Percentiles rank a stretch among this genome's conserved stretches.
phyloP scores from a whole-genome alignment of 805 yeast species.

The Nakazawaea ernobii region DNA sequence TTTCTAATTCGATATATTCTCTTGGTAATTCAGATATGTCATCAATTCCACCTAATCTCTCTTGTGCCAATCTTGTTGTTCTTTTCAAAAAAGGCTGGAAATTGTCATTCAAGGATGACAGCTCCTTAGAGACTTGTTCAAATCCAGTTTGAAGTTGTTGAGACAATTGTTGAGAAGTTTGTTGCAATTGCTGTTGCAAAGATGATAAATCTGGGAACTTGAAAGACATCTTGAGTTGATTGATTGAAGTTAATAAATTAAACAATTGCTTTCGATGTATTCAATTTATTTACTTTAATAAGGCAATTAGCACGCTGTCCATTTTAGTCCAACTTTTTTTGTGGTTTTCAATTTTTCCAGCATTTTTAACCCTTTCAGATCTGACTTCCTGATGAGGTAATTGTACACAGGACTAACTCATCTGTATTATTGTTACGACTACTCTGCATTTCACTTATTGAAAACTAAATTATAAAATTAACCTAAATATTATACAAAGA shows the following conservation, averaged over 20 bases:
- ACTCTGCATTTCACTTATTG: no score
- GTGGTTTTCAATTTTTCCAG: no score
- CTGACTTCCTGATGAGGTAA: not conserved
- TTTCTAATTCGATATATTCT: constrained; percentile 64
- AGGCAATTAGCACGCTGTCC: no score
- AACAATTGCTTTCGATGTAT: no score
- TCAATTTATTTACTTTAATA: no score
- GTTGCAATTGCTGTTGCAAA: constrained; percentile 24
- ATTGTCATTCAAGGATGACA: constrained; percentile 24
- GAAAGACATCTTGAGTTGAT: constrained; percentile 19
- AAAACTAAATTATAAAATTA: not conserved
- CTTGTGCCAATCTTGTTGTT: constrained; percentile 54
- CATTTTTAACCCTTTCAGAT: not conserved
- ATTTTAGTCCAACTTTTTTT: no score
- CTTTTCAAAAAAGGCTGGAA: constrained; percentile 54
- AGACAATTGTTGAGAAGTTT: constrained; percentile 27
- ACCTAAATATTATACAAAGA: not conserved
- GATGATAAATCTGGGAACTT: constrained; percentile 25
- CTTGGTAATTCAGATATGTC: constrained; percentile 69
- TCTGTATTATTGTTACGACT: no score
- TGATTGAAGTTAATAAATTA: not conserved
- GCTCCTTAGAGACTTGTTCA: constrained; percentile 27
- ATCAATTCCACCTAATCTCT: constrained; percentile 59
- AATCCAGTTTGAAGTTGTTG: constrained; percentile 26
- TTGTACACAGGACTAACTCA: no score